Evolutionary conservation across 106 monocot species (phyloP), one percentile per base, ranked within the genome.

Genomic region (Allium sativum): DNA sequence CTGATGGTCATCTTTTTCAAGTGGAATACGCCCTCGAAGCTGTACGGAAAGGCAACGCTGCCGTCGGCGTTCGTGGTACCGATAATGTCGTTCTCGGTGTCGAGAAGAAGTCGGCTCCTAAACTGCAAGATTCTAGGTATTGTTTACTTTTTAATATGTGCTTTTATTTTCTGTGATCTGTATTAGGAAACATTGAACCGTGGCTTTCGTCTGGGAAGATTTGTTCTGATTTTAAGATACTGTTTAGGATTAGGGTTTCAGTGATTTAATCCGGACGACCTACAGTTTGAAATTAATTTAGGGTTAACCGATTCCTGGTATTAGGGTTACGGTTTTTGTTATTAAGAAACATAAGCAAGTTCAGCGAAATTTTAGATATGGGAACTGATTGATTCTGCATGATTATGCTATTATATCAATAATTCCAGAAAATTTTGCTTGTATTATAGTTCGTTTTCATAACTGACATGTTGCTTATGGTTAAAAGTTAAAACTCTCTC

Each of bases 21-120:
- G 96, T 96, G 16, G 90, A 87, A 72, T 96, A 96, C 78, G 96
- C 96, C 50, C 83, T 96, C 42, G 90, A 96, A 72, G 96, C 90
- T 57, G 90, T 96, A 56, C 90, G 90, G 56, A 86, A 91, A 77
- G 90, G 96, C 59, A 96, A 90, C 82, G 87, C 90, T 41, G 84
- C 90, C 72, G 96, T 96, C 53, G 90, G 96, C 65, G 90, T 96
- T 50, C 96, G 87, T 43, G 96, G 96, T 71, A 68, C 71, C 64
- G 96, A 96, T 75, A 80, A 82, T 73, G 70, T 96, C 77, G 96
- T 96, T 21, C 96, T 96, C 68, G 96, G 90, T 55, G 90, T 91
- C 41, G 96, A 96, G 87, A 96, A 96, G 76, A 96, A 96, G 55
- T 81, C 90, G 55, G 85, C 87, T 16, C 82, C 87, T 16, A 96